Evolutionary conservation across 345 rosid species (phyloP).

Genomic region (Anastatica hierochuntica): DNA sequence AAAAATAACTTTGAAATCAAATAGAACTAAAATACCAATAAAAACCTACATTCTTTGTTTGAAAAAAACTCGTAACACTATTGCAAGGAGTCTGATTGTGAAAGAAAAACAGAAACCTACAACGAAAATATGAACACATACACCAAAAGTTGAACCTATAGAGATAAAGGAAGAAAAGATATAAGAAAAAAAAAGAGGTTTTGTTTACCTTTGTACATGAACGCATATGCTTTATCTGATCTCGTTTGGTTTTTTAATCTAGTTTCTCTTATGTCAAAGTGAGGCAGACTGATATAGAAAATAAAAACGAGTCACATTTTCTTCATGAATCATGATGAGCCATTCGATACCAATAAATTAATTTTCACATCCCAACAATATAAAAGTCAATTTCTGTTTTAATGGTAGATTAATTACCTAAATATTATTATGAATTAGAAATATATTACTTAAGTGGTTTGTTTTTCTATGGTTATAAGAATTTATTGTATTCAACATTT

Average conservation of each 20-base stretch:
- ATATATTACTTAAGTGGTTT: not conserved
- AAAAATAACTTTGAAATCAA: too few relatives aligned
- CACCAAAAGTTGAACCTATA: not conserved
- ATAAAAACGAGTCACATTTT: not conserved
- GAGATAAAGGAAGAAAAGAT: not conserved
- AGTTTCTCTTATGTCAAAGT: not conserved
- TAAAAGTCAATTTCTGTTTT: not conserved
- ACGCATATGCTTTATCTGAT: not conserved
- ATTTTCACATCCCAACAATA: not conserved
- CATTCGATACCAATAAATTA: not conserved
- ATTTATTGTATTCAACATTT: constrained; percentile 5
- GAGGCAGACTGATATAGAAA: not conserved
- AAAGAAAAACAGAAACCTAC: not conserved
- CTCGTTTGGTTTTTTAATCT: not conserved
- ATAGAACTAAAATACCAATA: too few relatives aligned
- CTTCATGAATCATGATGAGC: constrained; percentile 6
- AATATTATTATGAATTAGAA: not conserved
- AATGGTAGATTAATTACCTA: not conserved
- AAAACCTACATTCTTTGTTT: too few relatives aligned
- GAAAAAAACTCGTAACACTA: not conserved
- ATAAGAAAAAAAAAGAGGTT: not conserved
- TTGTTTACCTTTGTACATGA: not conserved
- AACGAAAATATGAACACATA: not conserved
- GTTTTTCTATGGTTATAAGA: not conserved
- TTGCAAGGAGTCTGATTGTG: not conserved